phyloP scores from a whole-genome alignment of 2,329 filamentous ascomycete species.

The Aaosphaeria pasadenensis region DNA sequence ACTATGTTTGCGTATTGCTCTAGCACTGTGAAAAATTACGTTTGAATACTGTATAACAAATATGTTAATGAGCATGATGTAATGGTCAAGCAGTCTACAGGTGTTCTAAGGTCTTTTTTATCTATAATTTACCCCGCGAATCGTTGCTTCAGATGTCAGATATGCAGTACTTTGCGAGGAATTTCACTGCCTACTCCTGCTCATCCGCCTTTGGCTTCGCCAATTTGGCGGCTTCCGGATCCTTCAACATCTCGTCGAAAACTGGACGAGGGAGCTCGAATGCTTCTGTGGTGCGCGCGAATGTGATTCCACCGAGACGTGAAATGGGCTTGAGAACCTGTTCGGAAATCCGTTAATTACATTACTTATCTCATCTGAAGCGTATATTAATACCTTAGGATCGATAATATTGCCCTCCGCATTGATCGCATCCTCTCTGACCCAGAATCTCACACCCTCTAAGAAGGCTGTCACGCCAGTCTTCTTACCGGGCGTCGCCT shows the following conservation, averaged over 20 bases:
- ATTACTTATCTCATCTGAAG: constrained; percentile 1
- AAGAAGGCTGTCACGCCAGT: constrained; percentile 72
- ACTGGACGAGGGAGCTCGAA: constrained; percentile 67
- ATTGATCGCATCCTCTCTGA: constrained; percentile 81
- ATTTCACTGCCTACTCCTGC: constrained; percentile 12
- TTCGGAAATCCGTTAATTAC: constrained; percentile 2
- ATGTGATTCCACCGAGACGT: constrained; percentile 82
- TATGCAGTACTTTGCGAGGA: too few relatives aligned
- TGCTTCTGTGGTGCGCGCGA: constrained; percentile 66
- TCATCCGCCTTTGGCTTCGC: constrained; percentile 42
- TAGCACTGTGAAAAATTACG: too few relatives aligned
- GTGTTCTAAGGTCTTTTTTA: too few relatives aligned
- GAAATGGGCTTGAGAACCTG: constrained; percentile 71
- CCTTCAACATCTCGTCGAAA: constrained; percentile 44
- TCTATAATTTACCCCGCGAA: too few relatives aligned
- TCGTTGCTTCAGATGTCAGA: too few relatives aligned
- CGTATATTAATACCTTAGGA: constrained; percentile 49
- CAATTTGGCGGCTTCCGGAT: constrained; percentile 57
- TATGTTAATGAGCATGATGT: too few relatives aligned
- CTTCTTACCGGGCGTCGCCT: constrained; percentile 67
- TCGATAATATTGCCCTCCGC: constrained; percentile 72
- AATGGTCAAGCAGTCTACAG: too few relatives aligned
- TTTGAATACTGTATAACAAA: too few relatives aligned
- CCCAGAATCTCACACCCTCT: constrained; percentile 87
- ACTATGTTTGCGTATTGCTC: too few relatives aligned